Conservation (phyloP, 371 early-diverging fungal species). For the Mortierella sp. region DNA sequence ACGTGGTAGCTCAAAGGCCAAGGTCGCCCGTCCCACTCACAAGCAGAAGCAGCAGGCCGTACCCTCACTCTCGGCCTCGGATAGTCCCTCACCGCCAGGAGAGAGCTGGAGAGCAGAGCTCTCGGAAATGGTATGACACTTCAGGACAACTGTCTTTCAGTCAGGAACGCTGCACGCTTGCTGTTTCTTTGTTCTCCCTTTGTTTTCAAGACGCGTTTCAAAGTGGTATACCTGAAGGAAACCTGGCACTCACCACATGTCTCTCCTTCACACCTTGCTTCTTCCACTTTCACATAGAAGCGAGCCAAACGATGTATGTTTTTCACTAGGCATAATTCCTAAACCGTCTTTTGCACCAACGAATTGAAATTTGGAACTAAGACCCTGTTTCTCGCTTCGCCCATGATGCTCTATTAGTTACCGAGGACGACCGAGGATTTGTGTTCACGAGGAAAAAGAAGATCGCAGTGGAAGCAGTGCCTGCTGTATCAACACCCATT, state of each 20-base stretch:
- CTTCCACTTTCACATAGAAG: conserved; percentile 16
- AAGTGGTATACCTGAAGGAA: not conserved
- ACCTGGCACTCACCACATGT: not conserved
- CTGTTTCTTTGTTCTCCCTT: not conserved
- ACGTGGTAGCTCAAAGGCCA: conserved; percentile 14
- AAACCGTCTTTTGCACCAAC: not conserved
- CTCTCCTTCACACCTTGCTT: not conserved
- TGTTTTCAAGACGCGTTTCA: not conserved
- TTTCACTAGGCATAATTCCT: not conserved
- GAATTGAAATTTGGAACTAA: not conserved
- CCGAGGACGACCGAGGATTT: conserved; percentile 55
- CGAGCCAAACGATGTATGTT: conserved; percentile 42
- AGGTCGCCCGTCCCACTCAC: not conserved
- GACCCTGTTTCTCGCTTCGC: not conserved
- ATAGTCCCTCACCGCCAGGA: conserved; percentile 24
- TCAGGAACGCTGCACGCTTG: not conserved
- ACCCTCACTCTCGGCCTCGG: conserved; percentile 36
- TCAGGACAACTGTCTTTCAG: conserved; percentile 1
- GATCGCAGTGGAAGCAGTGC: not conserved
- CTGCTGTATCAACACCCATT: not conserved
- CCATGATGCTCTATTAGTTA: conserved; percentile 15
- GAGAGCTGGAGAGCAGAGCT: conserved; percentile 44
- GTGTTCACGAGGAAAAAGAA: conserved; percentile 48
- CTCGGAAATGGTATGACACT: conserved; percentile 28
- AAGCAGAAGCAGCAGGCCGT: conserved; percentile 30